Evolutionary conservation across 2,329 filamentous ascomycete species (phyloP).

Genomic region (Orbilia blumenaviensis): DNA sequence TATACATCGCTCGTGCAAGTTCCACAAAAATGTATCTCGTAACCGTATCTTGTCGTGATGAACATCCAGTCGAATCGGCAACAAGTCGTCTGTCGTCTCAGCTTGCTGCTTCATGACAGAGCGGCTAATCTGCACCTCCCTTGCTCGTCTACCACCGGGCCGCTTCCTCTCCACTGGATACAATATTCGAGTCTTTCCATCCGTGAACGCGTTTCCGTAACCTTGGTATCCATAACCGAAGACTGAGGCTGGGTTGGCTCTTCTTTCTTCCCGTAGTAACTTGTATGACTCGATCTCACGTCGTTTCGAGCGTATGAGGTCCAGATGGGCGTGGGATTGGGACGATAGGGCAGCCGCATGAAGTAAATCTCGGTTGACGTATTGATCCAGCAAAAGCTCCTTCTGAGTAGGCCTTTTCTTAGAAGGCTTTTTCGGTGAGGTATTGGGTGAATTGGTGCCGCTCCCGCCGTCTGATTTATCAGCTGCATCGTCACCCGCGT

Average conservation of each 20-base stretch:
- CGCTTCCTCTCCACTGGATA: conserved; percentile 82
- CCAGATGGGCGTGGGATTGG: conserved; percentile 62
- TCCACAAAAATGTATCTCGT: conserved; percentile 98
- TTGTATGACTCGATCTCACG: conserved; percentile 76
- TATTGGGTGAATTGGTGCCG: conserved; percentile 13
- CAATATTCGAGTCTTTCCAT: conserved; percentile 74
- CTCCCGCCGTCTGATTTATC: conserved; percentile 20
- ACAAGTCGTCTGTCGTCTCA: conserved; percentile 88
- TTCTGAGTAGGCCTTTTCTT: conserved; percentile 55
- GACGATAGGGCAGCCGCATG: conserved; percentile 67
- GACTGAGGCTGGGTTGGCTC: conserved; percentile 68
- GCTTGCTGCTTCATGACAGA: conserved; percentile 86
- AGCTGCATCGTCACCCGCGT: conserved; percentile 17
- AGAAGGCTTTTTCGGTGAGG: conserved; percentile 30
- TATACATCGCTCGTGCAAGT: conserved; percentile 88
- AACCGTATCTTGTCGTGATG: conserved; percentile 96
- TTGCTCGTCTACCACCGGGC: conserved; percentile 78
- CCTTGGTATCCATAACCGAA: conserved; percentile 82
- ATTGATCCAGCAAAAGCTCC: conserved; percentile 67
- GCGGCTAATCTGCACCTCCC: conserved; percentile 75
- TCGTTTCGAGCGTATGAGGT: conserved; percentile 66
- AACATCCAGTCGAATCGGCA: conserved; percentile 89
- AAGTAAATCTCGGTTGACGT: conserved; percentile 71
- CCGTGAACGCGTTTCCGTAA: conserved; percentile 86
- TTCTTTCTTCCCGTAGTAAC: conserved; percentile 69